phyloP scores from a whole-genome alignment of 768 basidiomycete species.

The Floccularia luteovirens region DNA sequence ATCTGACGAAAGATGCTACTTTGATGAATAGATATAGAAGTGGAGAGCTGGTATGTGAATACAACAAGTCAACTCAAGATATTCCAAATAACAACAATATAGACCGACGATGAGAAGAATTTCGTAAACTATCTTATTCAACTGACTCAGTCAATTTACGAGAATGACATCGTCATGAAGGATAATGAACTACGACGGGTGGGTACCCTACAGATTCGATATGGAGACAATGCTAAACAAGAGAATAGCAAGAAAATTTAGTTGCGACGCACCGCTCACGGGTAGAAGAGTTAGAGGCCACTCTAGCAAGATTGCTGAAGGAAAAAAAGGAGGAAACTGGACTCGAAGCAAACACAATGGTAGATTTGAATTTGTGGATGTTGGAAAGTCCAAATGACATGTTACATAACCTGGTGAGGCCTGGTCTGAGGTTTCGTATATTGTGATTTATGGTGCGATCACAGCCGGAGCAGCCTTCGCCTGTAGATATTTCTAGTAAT shows the following conservation, averaged over 20 bases:
- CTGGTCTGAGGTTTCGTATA: neutral
- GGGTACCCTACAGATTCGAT: slow-evolving; percentile 9
- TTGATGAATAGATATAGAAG: slow-evolving; percentile 33
- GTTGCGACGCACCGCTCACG: slow-evolving; percentile 34
- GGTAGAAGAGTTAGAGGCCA: slow-evolving; percentile 36
- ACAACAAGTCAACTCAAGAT: no score
- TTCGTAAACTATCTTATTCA: slow-evolving; percentile 38
- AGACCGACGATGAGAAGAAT: slow-evolving; percentile 44
- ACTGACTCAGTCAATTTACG: slow-evolving; percentile 38
- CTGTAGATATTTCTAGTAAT: neutral
- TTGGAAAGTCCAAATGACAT: slow-evolving; percentile 21
- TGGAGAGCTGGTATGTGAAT: slow-evolving; percentile 36
- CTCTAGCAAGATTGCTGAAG: slow-evolving; percentile 35
- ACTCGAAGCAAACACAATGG: slow-evolving; percentile 22
- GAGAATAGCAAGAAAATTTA: slow-evolving; percentile 37
- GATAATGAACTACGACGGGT: slow-evolving; percentile 51
- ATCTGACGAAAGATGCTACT: slow-evolving; percentile 14
- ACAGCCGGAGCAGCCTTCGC: neutral
- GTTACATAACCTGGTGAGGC: neutral
- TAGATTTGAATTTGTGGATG: slow-evolving; percentile 31
- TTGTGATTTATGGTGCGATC: neutral
- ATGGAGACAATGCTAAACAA: slow-evolving; percentile 5
- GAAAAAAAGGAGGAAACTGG: slow-evolving; percentile 22
- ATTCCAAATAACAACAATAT: slow-evolving; percentile 1
- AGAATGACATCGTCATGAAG: slow-evolving; percentile 45